Base-by-base conservation (phyloP, 1,139 yeast species). In the Pichia cactophila region DNA sequence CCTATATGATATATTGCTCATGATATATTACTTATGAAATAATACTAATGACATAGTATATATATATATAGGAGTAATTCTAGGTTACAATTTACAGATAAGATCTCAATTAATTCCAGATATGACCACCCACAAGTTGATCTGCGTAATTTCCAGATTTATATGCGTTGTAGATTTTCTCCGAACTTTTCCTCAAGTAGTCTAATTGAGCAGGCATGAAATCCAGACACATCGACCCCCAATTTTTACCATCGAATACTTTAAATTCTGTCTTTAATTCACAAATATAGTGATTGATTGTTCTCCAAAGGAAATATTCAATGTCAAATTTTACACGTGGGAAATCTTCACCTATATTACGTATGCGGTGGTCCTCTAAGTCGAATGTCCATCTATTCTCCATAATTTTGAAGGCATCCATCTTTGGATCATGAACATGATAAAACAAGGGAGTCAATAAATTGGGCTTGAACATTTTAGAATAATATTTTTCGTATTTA, bases 401-500 rank as follows among this genome's bases (percentile, higher is more conserved):
- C 44, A 60, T 42, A 33, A 58, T 60, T 9, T 46, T 48, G 45
- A 56, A 60, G 12, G 66, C 65, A 49, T 61, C 46, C 55, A 62
- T 54, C 41, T 62, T 62, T 16, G 66, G 66, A 48, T 60, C 60
- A 54, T 62, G 66, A 36, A 62, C 58, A 44, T 62, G 66, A 41
- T 62, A 62, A 43, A 62, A 61, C 52, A 62, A 50, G 14, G 64
- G 64, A 42, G 52, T 52, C 6, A 53, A 48, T 9, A 49, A 51
- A n/a, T 46, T 45, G 5, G 53, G 38, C 5, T 52, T 55, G 44
- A 58, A 60, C 6, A 58, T 51, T 8, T 51, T 38, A 12, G 60
- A 54, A 42, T 41, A 62, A 10, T 60, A 55, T 26, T 57, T 52
- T 42, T 54, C 51, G 43, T 61, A 62, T 20, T 56, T 45, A 50